Base-by-base conservation (phyloP, 192 early-diverging fungal genomes). In the Umbelopsis sp. region DNA sequence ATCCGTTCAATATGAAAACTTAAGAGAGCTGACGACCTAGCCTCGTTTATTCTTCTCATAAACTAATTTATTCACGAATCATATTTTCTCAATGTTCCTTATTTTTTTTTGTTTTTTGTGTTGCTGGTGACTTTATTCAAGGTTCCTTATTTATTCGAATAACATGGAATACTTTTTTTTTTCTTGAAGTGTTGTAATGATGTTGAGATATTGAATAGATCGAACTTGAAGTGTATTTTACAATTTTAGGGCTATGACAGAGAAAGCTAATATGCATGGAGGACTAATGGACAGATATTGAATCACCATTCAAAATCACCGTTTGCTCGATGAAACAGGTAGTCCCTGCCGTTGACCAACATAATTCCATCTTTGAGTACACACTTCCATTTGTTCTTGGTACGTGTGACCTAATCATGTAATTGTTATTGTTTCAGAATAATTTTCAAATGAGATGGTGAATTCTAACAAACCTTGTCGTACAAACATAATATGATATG, bases 361-460 rank as follows among this genome's bases (percentile, higher is more conserved):
- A 97, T 91, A 75, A 99, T 97, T 17, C 97, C 97, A 74, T 99
- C 97, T 80, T 94, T 94, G 53, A 99, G 84, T 6, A 94, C 88
- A 76, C 95, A 97, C 87, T 97, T 97, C 97, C 97, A 99, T 83
- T 96, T 97, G 86, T 97, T 99, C 82, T 97, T 99, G 67, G 94
- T 95, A 49, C 96, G 87, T 16, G 90, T 92, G 32, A 99, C 92
- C 77, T 26, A 47, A 77, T 72, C 38, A 77, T 74, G 25, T 80
- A 79, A 62, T 70, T 11, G 26, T 62, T 29, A 62, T 7, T 34
- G 14, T 34, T 32, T 2, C 10, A 14, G 16, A 20, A 14, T 3
- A 7, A 4, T 20, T 17, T 36, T 2, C 34, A 26, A 29, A 17
- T 9, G 26, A 34, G 31, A 32, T 56, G 29, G 16, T 31, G 34